Evolutionary conservation across 2,329 filamentous ascomycete species (phyloP), one percentile per base, ranked within the genome.

Genomic region (Calonectria honghensis): DNA sequence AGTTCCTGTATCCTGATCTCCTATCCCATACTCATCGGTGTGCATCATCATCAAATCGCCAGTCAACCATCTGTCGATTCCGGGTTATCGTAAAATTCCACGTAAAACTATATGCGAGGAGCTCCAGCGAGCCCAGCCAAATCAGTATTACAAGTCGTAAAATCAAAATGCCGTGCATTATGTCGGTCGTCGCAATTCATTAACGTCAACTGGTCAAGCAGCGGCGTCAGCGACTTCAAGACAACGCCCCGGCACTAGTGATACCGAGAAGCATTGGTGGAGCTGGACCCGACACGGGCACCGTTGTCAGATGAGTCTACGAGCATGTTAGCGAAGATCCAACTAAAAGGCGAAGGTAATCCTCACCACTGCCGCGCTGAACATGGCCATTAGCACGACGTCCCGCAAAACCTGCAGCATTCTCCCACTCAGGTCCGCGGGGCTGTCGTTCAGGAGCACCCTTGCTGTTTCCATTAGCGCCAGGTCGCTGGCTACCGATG

Each of bases 401-500:
- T 27, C 85, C 85, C 48, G 84, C 86, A 78, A 93, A 93, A 2
- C 90, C 91, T 66, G 82, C 82, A 37, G 84, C 86, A 57, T 85
- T 86, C 81, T 92, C 91, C 91, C 91, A 93, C 80, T 91, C 90
- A 2, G 92, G 91, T 32, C 91, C 91, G 32, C 91, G 88, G n/a
- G 91, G 91, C 83, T 93, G 91, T 73, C 91, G 87, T 78, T 93
- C 91, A 4, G 91, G 91, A 13, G 88, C 88, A 32, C 85, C 87
- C 85, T 84, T 85, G 63, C 82, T 74, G 68, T 86, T 87, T 66
- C 82, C 81, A 32, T 87, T 89, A 18, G 89, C 86, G 18, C 88
- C 85, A 10, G 91, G 91, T 59, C 92, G 88, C 82, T 93, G 92
- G 84, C 92, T 93, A 68, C 92, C 92, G 68, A 93, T 93, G 14